Evolutionary conservation across 768 basidiomycete genomes (phyloP).

Genomic region (Lepiota brunneoincarnata): DNA sequence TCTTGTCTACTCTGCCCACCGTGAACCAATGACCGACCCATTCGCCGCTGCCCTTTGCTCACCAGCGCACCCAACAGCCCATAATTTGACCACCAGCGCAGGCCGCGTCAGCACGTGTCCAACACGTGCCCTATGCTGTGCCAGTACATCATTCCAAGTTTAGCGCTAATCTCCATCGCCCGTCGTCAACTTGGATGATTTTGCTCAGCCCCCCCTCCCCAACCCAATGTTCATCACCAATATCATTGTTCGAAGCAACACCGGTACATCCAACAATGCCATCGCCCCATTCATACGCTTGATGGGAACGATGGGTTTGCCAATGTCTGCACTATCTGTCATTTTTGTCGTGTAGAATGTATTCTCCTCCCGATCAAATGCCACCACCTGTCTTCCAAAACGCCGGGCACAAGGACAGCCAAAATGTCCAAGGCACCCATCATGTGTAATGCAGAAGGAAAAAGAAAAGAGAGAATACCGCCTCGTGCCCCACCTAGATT

Average conservation of each 20-base stretch:
- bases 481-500: no score
- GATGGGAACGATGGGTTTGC: conserved; percentile 9
- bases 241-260: background rate
- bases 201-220: conserved; percentile 10
- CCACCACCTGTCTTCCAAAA: conserved; percentile 1
- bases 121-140: conserved; percentile 17
- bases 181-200: conserved; percentile 14
- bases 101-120: conserved; percentile 14
- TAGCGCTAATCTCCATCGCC: conserved; percentile 13
- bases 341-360: background rate
- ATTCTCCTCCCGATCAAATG: conserved; percentile 12
- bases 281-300: background rate
- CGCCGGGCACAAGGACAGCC: background rate
- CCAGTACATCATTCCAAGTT: conserved; percentile 12
- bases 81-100: background rate
- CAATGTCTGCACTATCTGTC: conserved; percentile 2
- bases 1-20: background rate
- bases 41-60: background rate
- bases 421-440: no score
- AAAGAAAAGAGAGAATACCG: no score
- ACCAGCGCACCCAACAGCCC: background rate
- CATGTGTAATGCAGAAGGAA: no score
- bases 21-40: background rate
- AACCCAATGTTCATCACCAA: background rate
- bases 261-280: background rate